Evolutionary conservation across 2,329 filamentous ascomycete species (phyloP).

Genomic region (Lachnellula subtilissima): DNA sequence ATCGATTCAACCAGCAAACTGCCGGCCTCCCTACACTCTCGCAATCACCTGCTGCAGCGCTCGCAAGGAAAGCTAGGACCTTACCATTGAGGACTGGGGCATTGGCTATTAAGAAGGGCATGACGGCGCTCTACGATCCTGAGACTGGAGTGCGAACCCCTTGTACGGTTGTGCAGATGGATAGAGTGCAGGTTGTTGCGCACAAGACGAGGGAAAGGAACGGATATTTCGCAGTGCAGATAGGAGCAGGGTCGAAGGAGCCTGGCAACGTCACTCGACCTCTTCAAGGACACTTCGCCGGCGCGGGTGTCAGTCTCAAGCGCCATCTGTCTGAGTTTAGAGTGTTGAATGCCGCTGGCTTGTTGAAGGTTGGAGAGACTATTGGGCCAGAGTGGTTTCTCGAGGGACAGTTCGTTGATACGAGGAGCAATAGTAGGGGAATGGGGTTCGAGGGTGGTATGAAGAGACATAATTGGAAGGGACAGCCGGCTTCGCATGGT

Average conservation of each 20-base stretch:
- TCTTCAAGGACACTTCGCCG: constrained; percentile 82
- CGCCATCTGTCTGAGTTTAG: constrained; percentile 79
- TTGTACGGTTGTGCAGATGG: constrained; percentile 90
- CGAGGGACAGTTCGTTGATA: constrained; percentile 85
- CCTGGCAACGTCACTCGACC: constrained; percentile 75
- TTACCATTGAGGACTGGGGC: constrained; percentile 71
- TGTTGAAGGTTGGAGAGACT: constrained; percentile 69
- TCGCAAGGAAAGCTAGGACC: constrained; percentile 53
- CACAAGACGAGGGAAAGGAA: constrained; percentile 76
- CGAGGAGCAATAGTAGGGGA: constrained; percentile 71
- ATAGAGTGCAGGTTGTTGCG: constrained; percentile 82
- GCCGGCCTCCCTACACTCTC: constrained; percentile 53
- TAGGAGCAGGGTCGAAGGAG: constrained; percentile 73
- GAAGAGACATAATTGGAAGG: constrained; percentile 88
- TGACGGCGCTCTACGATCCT: constrained; percentile 82
- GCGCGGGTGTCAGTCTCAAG: constrained; percentile 78
- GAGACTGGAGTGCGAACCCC: constrained; percentile 71
- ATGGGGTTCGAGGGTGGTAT: constrained; percentile 97
- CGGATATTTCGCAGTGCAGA: constrained; percentile 91
- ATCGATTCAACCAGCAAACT: constrained; percentile 52
- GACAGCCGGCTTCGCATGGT: constrained; percentile 90
- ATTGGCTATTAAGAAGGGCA: constrained; percentile 87
- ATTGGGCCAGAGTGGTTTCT: constrained; percentile 88
- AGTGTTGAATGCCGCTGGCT: constrained; percentile 66
- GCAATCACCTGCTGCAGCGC: constrained; percentile 55